These are phyloP conservation scores for Ustilago loliicola DNA, from an alignment of 1,284 basidiomycete genomes.

Conservation along the genomic window DNA sequence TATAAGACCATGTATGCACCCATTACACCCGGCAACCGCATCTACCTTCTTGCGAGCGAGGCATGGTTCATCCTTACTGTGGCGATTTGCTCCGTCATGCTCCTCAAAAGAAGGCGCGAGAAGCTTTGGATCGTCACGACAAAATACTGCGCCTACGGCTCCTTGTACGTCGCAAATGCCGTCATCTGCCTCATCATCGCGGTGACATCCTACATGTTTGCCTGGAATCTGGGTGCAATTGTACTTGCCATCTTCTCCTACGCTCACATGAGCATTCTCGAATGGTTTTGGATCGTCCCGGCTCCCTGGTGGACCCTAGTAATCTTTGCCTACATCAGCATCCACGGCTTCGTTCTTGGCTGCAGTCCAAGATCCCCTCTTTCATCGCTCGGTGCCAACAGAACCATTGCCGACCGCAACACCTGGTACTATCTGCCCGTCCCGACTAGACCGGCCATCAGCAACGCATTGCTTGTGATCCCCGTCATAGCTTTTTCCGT, in stretches of 20 bases:
- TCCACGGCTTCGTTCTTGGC: slow-evolving; percentile 23
- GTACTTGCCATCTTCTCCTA: not conserved
- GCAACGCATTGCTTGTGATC: slow-evolving; percentile 18
- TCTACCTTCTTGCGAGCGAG: slow-evolving; percentile 13
- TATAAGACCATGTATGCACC: not conserved
- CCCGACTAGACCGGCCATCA: not conserved
- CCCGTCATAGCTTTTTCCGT: not conserved
- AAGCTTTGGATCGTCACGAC: slow-evolving; percentile 31
- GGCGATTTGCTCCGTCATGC: slow-evolving; percentile 23
- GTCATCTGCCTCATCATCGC: slow-evolving; percentile 16
- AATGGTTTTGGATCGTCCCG: slow-evolving; percentile 35
- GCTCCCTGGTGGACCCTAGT: slow-evolving; percentile 29
- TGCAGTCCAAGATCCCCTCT: slow-evolving; percentile 27
- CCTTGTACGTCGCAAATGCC: slow-evolving; percentile 29
- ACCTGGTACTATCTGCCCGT: slow-evolving; percentile 18
- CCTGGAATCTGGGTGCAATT: slow-evolving; percentile 4
- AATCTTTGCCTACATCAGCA: slow-evolving; percentile 13
- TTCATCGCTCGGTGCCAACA: not conserved
- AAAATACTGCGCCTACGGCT: slow-evolving; percentile 12
- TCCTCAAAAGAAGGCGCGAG: slow-evolving; percentile 27
- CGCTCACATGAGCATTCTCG: not conserved
- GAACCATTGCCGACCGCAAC: not conserved
- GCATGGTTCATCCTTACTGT: slow-evolving; percentile 15
- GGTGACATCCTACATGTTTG: slow-evolving; percentile 18
- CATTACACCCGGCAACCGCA: not conserved